Evolutionary conservation across 148 eudicot genomes (phyloP).

Genomic region (Euryodendron excelsum): DNA sequence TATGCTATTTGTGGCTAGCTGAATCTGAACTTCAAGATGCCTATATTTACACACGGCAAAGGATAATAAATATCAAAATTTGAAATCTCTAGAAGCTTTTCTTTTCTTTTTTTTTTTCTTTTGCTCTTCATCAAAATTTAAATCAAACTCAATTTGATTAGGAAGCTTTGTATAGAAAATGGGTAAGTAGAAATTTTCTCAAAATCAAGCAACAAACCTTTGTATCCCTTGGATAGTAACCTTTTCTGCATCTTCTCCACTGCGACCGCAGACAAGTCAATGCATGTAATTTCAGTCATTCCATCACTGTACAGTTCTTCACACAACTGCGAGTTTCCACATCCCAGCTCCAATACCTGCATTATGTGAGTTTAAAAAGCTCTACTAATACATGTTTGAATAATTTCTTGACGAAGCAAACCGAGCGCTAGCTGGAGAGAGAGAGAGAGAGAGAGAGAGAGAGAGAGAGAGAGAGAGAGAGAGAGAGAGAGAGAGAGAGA

Average conservation of each 20-base stretch:
- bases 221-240: slow-evolving; percentile 52
- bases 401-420: neutral
- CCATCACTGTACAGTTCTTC: slow-evolving; percentile 84
- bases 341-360: slow-evolving; percentile 91
- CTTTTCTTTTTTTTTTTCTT: neutral
- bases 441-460: too few species aligned
- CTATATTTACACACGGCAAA: too few species aligned
- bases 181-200: neutral
- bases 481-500: neutral
- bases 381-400: neutral
- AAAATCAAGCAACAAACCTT: slow-evolving; percentile 41
- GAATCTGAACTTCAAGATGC: neutral
- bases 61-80: too few species aligned
- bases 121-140: neutral
- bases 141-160: neutral
- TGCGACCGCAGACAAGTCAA: slow-evolving; percentile 85
- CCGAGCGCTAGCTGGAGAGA: neutral
- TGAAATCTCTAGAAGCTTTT: neutral
- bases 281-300: slow-evolving; percentile 68
- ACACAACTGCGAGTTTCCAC: slow-evolving; percentile 89
- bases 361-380: slow-evolving; percentile 1
- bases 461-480: neutral
- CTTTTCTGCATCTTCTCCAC: slow-evolving; percentile 67
- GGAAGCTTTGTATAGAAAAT: neutral
- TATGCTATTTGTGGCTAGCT: neutral